phyloP scores from a whole-genome alignment of 495 filamentous ascomycete species.

The Xylaria flabelliformis region DNA sequence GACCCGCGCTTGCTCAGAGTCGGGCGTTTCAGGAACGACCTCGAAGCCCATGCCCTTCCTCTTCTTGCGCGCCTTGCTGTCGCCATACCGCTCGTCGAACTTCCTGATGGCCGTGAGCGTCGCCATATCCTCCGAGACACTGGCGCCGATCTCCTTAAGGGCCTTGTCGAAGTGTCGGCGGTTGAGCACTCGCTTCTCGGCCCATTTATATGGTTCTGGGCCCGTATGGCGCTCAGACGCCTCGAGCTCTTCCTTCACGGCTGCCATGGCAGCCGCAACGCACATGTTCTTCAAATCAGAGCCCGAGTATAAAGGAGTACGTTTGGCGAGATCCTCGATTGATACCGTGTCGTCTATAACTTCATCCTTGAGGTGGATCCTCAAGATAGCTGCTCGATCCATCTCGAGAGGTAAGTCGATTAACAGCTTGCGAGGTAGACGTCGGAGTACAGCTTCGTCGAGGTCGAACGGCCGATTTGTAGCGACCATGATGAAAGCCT shows the following conservation, averaged over 20 bases:
- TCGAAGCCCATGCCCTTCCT: conserved; percentile 68
- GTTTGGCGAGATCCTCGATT: conserved; percentile 69
- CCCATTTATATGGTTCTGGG: conserved; percentile 62
- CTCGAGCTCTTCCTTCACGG: conserved; percentile 75
- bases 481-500: conserved; percentile 98
- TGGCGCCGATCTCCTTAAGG: conserved; percentile 87
- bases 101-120: conserved; percentile 84
- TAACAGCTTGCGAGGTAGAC: conserved; percentile 81
- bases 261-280: conserved; percentile 88
- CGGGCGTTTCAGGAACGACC: conserved; percentile 41
- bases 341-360: conserved; percentile 69
- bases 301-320: conserved; percentile 94
- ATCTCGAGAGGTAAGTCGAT: conserved; percentile 83
- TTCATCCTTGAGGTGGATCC: conserved; percentile 86
- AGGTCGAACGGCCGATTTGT: conserved; percentile 95
- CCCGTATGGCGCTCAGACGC: conserved; percentile 58
- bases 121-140: conserved; percentile 94
- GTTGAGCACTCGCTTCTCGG: conserved; percentile 69
- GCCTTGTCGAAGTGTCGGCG: conserved; percentile 81
- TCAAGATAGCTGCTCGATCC: conserved; percentile 80
- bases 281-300: conserved; percentile 93
- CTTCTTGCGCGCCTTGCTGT: conserved; percentile 77
- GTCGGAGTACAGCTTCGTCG: conserved; percentile 89
- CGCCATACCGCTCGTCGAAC: conserved; percentile 96
- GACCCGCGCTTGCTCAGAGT: conserved; percentile 33